Conservation (phyloP, 2,329 filamentous ascomycete species). For the Pyricularia sp. region DNA sequence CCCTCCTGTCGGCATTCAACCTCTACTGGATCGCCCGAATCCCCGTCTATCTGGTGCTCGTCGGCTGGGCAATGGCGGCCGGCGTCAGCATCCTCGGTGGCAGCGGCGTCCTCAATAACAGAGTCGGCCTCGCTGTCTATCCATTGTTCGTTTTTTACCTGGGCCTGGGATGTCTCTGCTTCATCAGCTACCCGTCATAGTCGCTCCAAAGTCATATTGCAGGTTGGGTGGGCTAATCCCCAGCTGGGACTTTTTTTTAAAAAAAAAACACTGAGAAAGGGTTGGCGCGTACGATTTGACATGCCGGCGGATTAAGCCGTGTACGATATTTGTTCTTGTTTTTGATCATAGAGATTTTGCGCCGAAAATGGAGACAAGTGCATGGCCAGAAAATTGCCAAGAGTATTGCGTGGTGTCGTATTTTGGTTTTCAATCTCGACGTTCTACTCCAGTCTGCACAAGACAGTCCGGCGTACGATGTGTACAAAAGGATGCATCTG, state of each 20-base stretch:
- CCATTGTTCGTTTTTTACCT: constrained; percentile 94
- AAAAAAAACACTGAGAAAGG: neutral
- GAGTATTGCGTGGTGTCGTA: neutral
- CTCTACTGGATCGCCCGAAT: constrained; percentile 75
- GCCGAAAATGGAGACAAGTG: neutral
- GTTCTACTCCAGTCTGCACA: neutral
- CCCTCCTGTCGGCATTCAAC: constrained; percentile 74
- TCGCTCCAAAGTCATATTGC: neutral
- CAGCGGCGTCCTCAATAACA: constrained; percentile 90
- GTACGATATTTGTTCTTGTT: neutral
- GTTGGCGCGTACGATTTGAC: neutral
- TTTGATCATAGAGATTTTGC: neutral
- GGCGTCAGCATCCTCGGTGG: constrained; percentile 94
- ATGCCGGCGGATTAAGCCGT: neutral
- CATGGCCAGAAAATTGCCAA: neutral
- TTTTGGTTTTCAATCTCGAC: neutral
- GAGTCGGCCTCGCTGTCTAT: constrained; percentile 88
- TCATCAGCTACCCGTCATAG: constrained; percentile 63
- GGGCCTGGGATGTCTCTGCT: constrained; percentile 86
- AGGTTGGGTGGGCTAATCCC: neutral
- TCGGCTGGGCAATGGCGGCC: constrained; percentile 83
- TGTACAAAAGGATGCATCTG: too few species aligned
- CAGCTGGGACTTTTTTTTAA: neutral
- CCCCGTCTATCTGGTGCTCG: constrained; percentile 80
- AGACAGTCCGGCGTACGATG: too few species aligned